Evolutionary conservation across 1,284 basidiomycete genomes (phyloP).

Genomic region (Malassezia sp.): DNA sequence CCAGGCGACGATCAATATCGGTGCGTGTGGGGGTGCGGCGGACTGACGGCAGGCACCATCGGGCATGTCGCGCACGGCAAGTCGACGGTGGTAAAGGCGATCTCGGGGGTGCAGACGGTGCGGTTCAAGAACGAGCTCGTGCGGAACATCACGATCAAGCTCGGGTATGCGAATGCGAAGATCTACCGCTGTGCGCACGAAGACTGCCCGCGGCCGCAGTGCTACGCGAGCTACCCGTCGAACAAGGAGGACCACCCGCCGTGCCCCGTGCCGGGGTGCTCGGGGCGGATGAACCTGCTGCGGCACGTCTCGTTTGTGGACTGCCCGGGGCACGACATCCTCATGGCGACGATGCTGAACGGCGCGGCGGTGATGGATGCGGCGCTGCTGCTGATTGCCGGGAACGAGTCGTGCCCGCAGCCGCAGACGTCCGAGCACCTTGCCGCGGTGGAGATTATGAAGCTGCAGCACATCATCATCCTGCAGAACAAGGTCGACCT

Average conservation of each 20-base stretch:
- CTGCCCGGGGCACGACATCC: constrained; percentile 52
- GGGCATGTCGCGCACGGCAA: constrained; percentile 66
- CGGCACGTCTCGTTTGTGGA: constrained; percentile 79
- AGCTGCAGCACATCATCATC: constrained; percentile 93
- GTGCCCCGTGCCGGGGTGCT: constrained; percentile 86
- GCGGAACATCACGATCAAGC: constrained; percentile 95
- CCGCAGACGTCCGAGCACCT: constrained; percentile 97
- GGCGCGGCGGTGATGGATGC: constrained; percentile 99
- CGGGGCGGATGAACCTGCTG: constrained; percentile 75
- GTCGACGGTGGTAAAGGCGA: constrained; percentile 96
- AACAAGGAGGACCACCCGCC: constrained; percentile 85
- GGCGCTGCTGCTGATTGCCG: constrained; percentile 83
- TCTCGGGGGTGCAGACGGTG: constrained; percentile 97
- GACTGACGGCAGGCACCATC: constrained; percentile 29
- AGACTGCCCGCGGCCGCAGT: constrained; percentile 80
- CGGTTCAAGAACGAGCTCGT: constrained; percentile 85
- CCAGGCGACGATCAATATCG: constrained; percentile 59
- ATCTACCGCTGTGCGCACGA: constrained; percentile 96
- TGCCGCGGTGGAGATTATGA: constrained; percentile 98
- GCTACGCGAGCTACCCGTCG: constrained; percentile 84
- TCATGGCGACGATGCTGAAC: constrained; percentile 99
- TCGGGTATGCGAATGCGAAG: constrained; percentile 97
- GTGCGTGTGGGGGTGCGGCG: constrained; percentile 4
- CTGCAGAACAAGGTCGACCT: constrained; percentile 56
- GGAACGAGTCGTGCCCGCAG: constrained; percentile 96